A percentile compares a stretch with the other conserved stretches of the same genome.
Conservation (phyloP, 306 rosid species). For the Malus sieversii region DNA sequence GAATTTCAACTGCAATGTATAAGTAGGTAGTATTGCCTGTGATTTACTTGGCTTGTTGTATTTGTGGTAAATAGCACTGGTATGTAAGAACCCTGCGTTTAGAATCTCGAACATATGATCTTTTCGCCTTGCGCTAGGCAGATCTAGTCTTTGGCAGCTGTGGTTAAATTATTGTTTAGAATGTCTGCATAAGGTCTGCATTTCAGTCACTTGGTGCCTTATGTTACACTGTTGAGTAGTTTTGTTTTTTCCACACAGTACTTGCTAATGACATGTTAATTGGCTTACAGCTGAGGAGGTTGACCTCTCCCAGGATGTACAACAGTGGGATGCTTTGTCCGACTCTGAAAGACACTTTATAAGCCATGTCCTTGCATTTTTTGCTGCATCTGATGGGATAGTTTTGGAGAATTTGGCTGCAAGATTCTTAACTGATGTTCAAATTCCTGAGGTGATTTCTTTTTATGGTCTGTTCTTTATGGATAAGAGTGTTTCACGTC, state of each 20-base stretch:
- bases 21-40: neutral
- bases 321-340: conserved; percentile 63
- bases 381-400: conserved; percentile 93
- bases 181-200: neutral
- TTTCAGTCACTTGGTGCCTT: neutral
- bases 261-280: conserved; percentile 20
- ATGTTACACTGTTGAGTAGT: neutral
- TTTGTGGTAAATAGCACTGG: neutral
- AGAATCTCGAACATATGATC: neutral
- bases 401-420: conserved; percentile 86
- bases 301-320: conserved; percentile 65
- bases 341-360: conserved; percentile 79
- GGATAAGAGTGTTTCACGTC: neutral
- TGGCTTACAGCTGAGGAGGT: conserved; percentile 81
- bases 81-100: neutral
- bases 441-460: conserved; percentile 69
- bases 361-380: conserved; percentile 73
- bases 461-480: neutral
- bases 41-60: neutral
- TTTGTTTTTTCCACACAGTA: neutral
- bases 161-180: neutral
- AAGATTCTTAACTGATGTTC: conserved; percentile 74
- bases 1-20: neutral
- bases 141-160: neutral
- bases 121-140: neutral